Conservation (phyloP, 2,329 filamentous ascomycete genomes). For the Aspergillus cejpii region DNA sequence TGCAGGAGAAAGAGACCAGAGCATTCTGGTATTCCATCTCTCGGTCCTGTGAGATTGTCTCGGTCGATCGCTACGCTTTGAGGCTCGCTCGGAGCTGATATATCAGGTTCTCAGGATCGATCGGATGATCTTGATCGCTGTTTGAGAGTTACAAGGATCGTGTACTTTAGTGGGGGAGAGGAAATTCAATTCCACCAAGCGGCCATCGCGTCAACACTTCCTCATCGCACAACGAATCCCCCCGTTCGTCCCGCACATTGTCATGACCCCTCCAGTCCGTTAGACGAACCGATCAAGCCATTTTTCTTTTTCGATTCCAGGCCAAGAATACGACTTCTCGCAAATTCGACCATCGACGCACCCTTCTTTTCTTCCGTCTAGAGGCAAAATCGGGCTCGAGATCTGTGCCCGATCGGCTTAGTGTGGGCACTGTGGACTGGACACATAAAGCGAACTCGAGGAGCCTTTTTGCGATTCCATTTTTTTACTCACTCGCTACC, state of each 20-base stretch:
- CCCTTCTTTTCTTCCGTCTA: background rate
- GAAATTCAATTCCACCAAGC: conserved; percentile 3
- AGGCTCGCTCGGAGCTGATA: background rate
- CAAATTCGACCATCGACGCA: background rate
- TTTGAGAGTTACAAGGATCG: conserved; percentile 6
- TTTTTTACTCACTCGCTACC: conserved; percentile 14
- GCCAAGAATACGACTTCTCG: background rate
- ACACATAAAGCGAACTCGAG: too few species aligned
- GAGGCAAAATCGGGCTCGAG: background rate
- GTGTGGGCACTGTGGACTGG: too few species aligned
- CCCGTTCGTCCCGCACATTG: conserved; percentile 28
- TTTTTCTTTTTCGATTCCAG: background rate
- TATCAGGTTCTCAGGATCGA: background rate
- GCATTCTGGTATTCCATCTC: background rate
- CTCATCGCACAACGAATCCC: conserved; percentile 31
- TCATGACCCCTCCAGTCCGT: conserved; percentile 25
- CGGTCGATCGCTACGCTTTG: background rate
- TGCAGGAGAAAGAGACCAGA: conserved; percentile 9
- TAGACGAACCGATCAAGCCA: conserved; percentile 9
- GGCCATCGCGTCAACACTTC: conserved; percentile 19
- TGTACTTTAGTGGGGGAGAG: conserved; percentile 20
- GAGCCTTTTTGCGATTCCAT: too few species aligned
- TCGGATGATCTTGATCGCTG: background rate
- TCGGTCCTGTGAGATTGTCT: background rate
- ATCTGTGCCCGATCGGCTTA: conserved; percentile 5